Percentiles rank a stretch among this genome's conserved stretches.
These are phyloP conservation scores for Trypanosoma melophagium DNA, from an alignment of 208 protist species.

Conservation along the genomic window DNA sequence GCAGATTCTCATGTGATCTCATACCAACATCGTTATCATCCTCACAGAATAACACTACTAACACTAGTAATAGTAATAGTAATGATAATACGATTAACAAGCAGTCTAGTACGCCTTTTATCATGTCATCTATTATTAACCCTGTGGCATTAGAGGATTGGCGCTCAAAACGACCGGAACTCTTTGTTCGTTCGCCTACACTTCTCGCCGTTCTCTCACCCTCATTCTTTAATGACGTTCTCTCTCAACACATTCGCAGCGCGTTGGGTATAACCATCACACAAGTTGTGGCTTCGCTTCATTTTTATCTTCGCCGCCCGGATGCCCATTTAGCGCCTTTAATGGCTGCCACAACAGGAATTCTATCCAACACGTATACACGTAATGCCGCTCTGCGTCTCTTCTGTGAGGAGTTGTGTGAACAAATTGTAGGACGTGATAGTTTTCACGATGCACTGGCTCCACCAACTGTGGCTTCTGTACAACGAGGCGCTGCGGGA, in stretches of 20 bases:
- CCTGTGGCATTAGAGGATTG: conserved; percentile 16
- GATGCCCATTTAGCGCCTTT: conserved; percentile 57
- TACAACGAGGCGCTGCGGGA: conserved; percentile 21
- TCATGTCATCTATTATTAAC: conserved; percentile 9
- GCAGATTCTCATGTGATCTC: conserved; percentile 50
- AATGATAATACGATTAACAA: conserved; percentile 1
- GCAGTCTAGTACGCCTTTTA: neutral
- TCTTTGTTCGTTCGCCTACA: conserved; percentile 51
- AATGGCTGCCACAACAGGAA: conserved; percentile 64
- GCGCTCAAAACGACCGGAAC: conserved; percentile 28
- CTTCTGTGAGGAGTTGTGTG: conserved; percentile 65
- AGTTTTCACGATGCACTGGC: conserved; percentile 67
- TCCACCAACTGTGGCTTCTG: conserved; percentile 59
- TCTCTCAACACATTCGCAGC: conserved; percentile 36
- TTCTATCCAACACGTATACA: conserved; percentile 41
- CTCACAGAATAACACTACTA: neutral
- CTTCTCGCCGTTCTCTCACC: conserved; percentile 60
- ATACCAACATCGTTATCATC: conserved; percentile 11
- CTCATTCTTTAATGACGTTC: conserved; percentile 44
- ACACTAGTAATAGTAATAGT: neutral
- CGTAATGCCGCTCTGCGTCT: conserved; percentile 62
- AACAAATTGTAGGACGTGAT: conserved; percentile 48
- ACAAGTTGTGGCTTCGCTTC: conserved; percentile 54
- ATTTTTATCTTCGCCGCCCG: conserved; percentile 49
- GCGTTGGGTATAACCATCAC: conserved; percentile 34